Conservation (phyloP, 345 rosid genomes). For the Euphorbia lathyris region DNA sequence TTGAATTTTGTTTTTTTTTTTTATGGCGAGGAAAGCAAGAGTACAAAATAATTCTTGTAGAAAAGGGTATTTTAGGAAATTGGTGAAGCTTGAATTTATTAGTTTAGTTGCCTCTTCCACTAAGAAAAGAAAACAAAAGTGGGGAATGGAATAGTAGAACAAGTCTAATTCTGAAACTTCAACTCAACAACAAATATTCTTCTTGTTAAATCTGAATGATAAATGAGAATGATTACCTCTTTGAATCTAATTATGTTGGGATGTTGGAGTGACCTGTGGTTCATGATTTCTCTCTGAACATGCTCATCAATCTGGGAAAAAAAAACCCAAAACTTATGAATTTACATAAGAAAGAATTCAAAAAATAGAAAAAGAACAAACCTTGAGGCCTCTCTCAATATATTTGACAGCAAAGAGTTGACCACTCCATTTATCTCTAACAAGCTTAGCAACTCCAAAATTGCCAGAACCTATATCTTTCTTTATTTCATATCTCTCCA, state of each 20-base stretch:
- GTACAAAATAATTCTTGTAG: no score
- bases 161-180: background rate
- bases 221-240: conserved; percentile 9
- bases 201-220: background rate
- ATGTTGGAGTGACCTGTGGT: conserved; percentile 28
- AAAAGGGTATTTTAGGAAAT: background rate
- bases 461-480: conserved; percentile 32
- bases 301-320: conserved; percentile 27
- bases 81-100: background rate
- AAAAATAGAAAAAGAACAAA: background rate
- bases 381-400: conserved; percentile 30
- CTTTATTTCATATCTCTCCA: conserved; percentile 26
- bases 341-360: no score
- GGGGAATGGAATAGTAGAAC: background rate
- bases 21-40: no score
- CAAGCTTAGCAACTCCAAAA: conserved; percentile 32
- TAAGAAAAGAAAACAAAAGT: background rate
- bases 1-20: no score
- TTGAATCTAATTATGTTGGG: conserved; percentile 28
- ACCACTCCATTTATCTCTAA: conserved; percentile 17
- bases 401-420: conserved; percentile 28
- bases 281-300: conserved; percentile 29
- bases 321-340: no score
- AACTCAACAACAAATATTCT: no score
- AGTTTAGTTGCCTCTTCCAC: background rate